phyloP scores from a whole-genome alignment of 345 rosid species.

The Mallotus nudiflorus region DNA sequence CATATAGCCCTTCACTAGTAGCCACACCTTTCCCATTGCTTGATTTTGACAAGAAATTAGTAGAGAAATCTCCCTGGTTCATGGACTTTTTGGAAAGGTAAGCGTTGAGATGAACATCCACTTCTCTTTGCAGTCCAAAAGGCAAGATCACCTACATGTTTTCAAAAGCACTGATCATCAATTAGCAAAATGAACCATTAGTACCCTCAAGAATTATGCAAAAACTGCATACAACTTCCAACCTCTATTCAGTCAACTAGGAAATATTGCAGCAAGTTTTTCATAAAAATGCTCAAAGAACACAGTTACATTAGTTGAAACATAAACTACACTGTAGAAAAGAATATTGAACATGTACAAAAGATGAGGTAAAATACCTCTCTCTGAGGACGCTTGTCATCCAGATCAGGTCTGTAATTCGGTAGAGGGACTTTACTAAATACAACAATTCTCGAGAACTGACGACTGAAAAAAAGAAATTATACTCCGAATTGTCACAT shows the following conservation, averaged over 20 bases:
- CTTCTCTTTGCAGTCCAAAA: conserved; percentile 75
- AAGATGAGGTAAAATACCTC: conserved; percentile 51
- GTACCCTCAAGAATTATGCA: background rate
- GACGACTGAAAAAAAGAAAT: conserved; percentile 63
- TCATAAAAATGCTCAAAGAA: conserved; percentile 2
- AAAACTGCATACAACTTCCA: conserved; percentile 11
- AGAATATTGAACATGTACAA: conserved; percentile 1
- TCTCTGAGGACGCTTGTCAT: conserved; percentile 91
- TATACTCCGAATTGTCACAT: conserved; percentile 15
- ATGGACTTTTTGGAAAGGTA: conserved; percentile 58
- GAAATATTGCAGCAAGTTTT: conserved; percentile 1
- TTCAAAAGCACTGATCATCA: conserved; percentile 20
- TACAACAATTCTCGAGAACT: conserved; percentile 68
- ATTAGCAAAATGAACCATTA: conserved; percentile 10
- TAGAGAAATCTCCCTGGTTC: conserved; percentile 25
- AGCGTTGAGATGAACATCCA: conserved; percentile 59
- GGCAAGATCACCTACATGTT: conserved; percentile 66
- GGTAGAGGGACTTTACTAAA: conserved; percentile 87
- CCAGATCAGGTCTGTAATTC: conserved; percentile 94
- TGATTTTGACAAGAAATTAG: conserved; percentile 27
- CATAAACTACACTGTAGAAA: background rate
- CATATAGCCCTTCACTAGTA: conserved; percentile 34
- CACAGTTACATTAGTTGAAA: conserved; percentile 1
- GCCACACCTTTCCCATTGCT: conserved; percentile 34
- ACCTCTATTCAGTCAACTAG: background rate